Evolutionary conservation across 306 rosid genomes (phyloP).

Genomic region (Parietaria judaica): DNA sequence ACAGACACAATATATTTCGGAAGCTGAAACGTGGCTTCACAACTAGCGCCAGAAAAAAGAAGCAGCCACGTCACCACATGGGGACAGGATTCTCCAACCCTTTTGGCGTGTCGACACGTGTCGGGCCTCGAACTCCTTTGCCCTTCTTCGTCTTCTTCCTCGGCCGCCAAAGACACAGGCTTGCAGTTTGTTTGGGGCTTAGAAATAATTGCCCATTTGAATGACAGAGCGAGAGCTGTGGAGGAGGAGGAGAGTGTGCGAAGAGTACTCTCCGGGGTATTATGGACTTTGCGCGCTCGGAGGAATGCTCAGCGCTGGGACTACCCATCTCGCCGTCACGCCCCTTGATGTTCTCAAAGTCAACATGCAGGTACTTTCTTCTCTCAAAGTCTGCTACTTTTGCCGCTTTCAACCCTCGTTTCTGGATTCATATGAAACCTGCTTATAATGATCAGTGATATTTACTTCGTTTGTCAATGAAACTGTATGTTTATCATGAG

Average conservation of each 20-base stretch:
- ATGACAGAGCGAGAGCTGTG: conserved; percentile 20
- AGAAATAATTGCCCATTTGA: no score
- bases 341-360: conserved; percentile 79
- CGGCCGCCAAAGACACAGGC: background rate
- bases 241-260: conserved; percentile 40
- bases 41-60: conserved; percentile 13
- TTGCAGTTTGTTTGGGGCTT: no score
- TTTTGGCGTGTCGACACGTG: background rate
- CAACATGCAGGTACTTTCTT: conserved; percentile 54
- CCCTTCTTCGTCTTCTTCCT: background rate
- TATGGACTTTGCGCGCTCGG: conserved; percentile 57
- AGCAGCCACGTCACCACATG: conserved; percentile 9
- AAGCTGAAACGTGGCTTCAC: conserved; percentile 35
- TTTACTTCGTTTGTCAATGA: conserved; percentile 1
- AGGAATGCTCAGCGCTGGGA: conserved; percentile 65
- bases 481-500: no score
- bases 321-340: conserved; percentile 58
- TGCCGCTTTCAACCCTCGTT: background rate
- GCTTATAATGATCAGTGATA: background rate
- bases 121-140: background rate
- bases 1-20: conserved; percentile 18
- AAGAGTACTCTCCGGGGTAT: conserved; percentile 50
- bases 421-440: no score
- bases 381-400: background rate
- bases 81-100: background rate